Evolutionary conservation across 2,329 filamentous ascomycete species (phyloP).

Genomic region (Sporothrix dimorphospora): DNA sequence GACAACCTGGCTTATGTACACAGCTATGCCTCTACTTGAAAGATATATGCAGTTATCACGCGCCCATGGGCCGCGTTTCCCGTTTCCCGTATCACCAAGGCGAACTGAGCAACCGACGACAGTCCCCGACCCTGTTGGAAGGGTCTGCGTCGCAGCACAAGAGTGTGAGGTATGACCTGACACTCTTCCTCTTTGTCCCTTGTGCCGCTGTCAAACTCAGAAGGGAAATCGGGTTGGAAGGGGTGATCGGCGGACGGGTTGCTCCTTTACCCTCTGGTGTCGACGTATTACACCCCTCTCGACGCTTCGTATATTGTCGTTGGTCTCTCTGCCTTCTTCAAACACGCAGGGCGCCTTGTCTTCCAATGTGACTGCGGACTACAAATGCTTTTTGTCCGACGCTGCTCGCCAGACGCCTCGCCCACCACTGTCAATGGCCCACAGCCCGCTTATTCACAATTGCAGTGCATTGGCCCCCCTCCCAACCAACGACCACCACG

Average conservation of each 20-base stretch:
- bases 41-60: not conserved
- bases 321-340: not conserved
- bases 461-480: conserved; percentile 9
- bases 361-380: conserved; percentile 22
- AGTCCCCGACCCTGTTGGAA: not conserved
- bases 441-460: not conserved
- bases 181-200: not conserved
- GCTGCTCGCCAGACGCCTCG: not conserved
- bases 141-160: not conserved
- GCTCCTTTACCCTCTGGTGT: not conserved
- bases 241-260: not conserved
- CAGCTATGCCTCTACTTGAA: not conserved
- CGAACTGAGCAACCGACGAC: not conserved
- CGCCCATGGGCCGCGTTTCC: not conserved
- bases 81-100: not conserved
- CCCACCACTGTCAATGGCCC: not conserved
- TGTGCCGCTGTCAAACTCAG: conserved; percentile 5
- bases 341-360: conserved; percentile 3
- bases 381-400: conserved; percentile 9
- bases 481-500: not conserved
- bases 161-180: not conserved
- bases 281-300: not conserved
- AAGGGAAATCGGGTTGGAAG: not conserved
- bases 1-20: not conserved
- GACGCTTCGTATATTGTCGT: not conserved